Percentiles rank a stretch among this genome's conserved stretches.
phyloP scores from a whole-genome alignment of 2,329 filamentous ascomycete species.

The Didymella segeticola region DNA sequence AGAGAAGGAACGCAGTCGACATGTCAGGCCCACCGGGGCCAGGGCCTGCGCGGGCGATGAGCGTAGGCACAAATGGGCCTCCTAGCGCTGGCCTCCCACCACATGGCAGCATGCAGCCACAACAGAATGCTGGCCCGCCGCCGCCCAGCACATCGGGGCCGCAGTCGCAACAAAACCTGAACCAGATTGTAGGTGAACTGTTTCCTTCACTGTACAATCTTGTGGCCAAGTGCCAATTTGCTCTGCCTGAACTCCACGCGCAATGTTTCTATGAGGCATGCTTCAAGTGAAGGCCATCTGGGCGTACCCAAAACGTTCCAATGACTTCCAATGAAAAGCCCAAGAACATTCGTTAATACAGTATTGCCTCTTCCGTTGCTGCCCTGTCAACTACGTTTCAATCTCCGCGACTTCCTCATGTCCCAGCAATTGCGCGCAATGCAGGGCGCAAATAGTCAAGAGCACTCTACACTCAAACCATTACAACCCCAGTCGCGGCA shows the following conservation, averaged over 20 bases:
- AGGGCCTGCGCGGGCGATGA: slow-evolving; percentile 46
- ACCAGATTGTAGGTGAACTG: slow-evolving; percentile 81
- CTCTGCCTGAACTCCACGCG: too few relatives aligned
- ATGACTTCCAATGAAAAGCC: neutral
- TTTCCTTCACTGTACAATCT: neutral
- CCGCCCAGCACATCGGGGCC: slow-evolving; percentile 55
- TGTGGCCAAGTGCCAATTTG: too few relatives aligned
- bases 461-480: neutral
- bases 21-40: slow-evolving; percentile 49
- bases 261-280: neutral
- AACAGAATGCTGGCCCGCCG: slow-evolving; percentile 56
- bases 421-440: neutral
- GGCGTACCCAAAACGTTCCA: neutral
- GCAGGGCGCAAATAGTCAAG: too few relatives aligned
- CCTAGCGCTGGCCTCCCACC: slow-evolving; percentile 48
- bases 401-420: neutral
- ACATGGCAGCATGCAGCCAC: slow-evolving; percentile 56
- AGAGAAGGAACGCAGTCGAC: slow-evolving; percentile 28
- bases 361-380: neutral
- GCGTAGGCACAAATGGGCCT: slow-evolving; percentile 53
- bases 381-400: neutral
- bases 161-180: slow-evolving; percentile 87
- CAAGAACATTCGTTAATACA: neutral
- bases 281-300: neutral
- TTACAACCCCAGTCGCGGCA: neutral